A percentile compares a stretch with the other conserved stretches of the same genome.
Evolutionary conservation across 352 stramenopile genomes (phyloP).

Genomic region (Phytophthora vignae): DNA sequence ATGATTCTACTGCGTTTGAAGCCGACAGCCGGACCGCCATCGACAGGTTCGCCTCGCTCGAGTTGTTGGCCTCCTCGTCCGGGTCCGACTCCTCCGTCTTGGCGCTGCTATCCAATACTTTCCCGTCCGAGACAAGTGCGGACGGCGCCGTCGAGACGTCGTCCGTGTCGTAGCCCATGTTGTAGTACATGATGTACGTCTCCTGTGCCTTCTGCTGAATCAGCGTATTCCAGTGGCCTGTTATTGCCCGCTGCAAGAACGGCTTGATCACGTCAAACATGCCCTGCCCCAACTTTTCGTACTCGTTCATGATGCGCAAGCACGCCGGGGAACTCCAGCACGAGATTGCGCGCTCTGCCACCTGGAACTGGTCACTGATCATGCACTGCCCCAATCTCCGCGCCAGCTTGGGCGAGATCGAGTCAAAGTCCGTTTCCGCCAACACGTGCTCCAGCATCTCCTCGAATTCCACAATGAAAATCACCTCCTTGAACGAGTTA

Average conservation of each 20-base stretch:
- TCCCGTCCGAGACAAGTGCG: constrained; percentile 40
- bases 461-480: constrained; percentile 91
- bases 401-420: constrained; percentile 64
- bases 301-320: constrained; percentile 91
- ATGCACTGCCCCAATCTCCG: constrained; percentile 78
- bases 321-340: constrained; percentile 84
- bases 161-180: constrained; percentile 90
- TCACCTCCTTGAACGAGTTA: constrained; percentile 90
- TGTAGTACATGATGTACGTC: constrained; percentile 91
- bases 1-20: constrained; percentile 48
- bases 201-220: constrained; percentile 89
- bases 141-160: constrained; percentile 47
- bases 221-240: constrained; percentile 82
- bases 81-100: constrained; percentile 69
- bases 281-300: constrained; percentile 84
- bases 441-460: constrained; percentile 91
- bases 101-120: constrained; percentile 55
- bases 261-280: constrained; percentile 90
- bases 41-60: constrained; percentile 39
- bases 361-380: constrained; percentile 87
- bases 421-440: constrained; percentile 78
- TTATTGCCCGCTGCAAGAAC: constrained; percentile 59
- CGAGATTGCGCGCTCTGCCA: constrained; percentile 84
- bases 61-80: constrained; percentile 51
- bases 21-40: constrained; percentile 43